Conservation (phyloP, 2,329 filamentous ascomycete species). For the Fusarium incarnatum region DNA sequence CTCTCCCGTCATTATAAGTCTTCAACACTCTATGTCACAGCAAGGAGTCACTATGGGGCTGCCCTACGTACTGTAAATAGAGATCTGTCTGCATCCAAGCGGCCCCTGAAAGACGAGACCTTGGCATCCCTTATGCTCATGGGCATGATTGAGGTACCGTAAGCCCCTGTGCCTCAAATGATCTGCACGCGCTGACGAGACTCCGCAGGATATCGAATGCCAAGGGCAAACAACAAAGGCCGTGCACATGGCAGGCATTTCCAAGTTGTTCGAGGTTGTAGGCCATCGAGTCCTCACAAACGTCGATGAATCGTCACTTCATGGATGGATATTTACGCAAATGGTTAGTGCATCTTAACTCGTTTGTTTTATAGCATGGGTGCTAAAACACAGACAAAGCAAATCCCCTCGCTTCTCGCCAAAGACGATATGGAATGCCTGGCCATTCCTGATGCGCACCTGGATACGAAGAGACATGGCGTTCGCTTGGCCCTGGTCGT, state of each 20-base stretch:
- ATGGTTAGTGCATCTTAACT: slow-evolving; percentile 27
- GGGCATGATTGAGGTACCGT: slow-evolving; percentile 30
- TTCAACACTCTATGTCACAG: slow-evolving; percentile 28
- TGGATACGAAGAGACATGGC: slow-evolving; percentile 11
- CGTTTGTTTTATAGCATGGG: not conserved
- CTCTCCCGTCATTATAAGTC: slow-evolving; percentile 36
- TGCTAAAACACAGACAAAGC: slow-evolving; percentile 18
- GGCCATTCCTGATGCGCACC: slow-evolving; percentile 8
- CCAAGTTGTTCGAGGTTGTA: slow-evolving; percentile 27
- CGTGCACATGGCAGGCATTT: slow-evolving; percentile 32
- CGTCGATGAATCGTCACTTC: not conserved
- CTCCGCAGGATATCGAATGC: slow-evolving; percentile 30
- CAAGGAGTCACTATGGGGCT: slow-evolving; percentile 24
- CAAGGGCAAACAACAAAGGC: slow-evolving; percentile 29
- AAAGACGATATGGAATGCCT: slow-evolving; percentile 24
- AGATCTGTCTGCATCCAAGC: slow-evolving; percentile 23
- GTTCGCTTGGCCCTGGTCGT: slow-evolving; percentile 22
- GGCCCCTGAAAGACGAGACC: slow-evolving; percentile 25
- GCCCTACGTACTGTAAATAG: slow-evolving; percentile 26
- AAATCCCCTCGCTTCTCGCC: slow-evolving; percentile 23
- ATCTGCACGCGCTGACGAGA: slow-evolving; percentile 13
- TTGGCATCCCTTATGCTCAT: slow-evolving; percentile 30
- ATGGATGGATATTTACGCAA: slow-evolving; percentile 31
- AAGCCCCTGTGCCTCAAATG: not conserved
- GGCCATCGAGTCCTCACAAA: slow-evolving; percentile 17